Percentiles rank a stretch among this genome's conserved stretches.
Evolutionary conservation across 2,329 filamentous ascomycete species (phyloP).

Genomic region (Penicillium freii): DNA sequence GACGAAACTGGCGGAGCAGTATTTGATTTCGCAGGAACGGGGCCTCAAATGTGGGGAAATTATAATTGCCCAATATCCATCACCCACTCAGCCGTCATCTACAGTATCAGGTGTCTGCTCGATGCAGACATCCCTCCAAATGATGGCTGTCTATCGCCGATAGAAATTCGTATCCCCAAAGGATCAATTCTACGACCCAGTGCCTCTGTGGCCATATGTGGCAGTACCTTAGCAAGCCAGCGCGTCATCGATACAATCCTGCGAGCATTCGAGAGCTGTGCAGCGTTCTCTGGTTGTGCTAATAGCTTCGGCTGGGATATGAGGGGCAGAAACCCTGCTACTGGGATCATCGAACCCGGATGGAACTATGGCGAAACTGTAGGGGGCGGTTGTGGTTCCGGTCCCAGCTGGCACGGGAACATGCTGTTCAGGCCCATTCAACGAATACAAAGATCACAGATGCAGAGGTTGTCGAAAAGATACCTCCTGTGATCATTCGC

Average conservation of each 20-base stretch:
- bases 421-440: neutral
- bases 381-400: neutral
- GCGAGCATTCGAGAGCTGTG: neutral
- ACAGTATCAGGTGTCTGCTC: neutral
- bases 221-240: neutral
- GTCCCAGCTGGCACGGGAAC: neutral
- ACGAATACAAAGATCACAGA: neutral
- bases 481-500: neutral
- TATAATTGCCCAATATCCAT: neutral
- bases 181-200: neutral
- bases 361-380: neutral
- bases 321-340: neutral
- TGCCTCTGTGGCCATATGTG: neutral
- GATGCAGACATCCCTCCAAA: neutral
- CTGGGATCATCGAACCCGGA: neutral
- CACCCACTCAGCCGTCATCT: neutral
- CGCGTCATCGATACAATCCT: neutral
- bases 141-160: neutral
- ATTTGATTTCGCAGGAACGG: neutral
- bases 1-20: neutral
- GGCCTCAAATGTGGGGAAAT: neutral
- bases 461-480: neutral
- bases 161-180: neutral
- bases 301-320: neutral
- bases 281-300: neutral